These are phyloP conservation scores for Fusarium paranaense DNA, from an alignment of 2,329 filamentous ascomycete species.

Conservation along the genomic window DNA sequence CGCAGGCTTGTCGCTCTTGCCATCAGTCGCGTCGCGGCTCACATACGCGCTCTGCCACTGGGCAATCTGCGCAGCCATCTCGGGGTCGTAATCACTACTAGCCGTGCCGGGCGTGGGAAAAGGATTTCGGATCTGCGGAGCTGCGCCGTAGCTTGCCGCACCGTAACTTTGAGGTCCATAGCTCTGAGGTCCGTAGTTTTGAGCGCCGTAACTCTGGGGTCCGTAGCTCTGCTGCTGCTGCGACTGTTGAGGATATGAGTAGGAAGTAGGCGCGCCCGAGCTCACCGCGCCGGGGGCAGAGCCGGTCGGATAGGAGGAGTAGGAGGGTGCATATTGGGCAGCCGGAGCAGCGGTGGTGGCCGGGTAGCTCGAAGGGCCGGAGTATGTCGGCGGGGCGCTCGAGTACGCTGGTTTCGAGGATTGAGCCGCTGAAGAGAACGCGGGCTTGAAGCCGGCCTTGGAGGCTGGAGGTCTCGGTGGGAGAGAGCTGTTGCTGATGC, in stretches of 20 bases:
- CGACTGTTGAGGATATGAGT: constrained; percentile 43
- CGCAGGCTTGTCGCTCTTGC: constrained; percentile 48
- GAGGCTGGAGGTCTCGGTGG: constrained; percentile 81
- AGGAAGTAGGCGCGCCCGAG: constrained; percentile 35
- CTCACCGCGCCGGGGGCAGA: constrained; percentile 42
- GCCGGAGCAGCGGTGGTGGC: constrained; percentile 48
- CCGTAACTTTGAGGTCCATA: constrained; percentile 41
- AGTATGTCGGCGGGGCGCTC: constrained; percentile 43
- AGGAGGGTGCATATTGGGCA: constrained; percentile 59
- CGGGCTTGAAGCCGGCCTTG: constrained; percentile 59
- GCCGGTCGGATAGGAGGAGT: constrained; percentile 51
- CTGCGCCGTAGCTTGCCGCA: constrained; percentile 55
- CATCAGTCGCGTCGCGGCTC: constrained; percentile 66
- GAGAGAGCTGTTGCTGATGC: constrained; percentile 65
- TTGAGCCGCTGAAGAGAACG: constrained; percentile 58
- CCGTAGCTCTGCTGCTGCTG: constrained; percentile 34
- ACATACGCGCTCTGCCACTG: constrained; percentile 95
- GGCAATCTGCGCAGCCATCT: constrained; percentile 90
- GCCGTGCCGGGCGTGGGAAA: constrained; percentile 73
- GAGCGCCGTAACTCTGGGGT: constrained; percentile 52
- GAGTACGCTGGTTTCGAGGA: constrained; percentile 53
- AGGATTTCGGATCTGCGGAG: constrained; percentile 82
- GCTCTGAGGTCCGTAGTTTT: constrained; percentile 39
- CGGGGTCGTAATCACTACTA: constrained; percentile 71
- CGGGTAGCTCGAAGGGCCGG: constrained; percentile 50